Percentiles rank a stretch among this genome's conserved stretches.
These are phyloP conservation scores for Phoenix roebelenii DNA, from an alignment of 176 grass and related monocot genomes.

Conservation along the genomic window DNA sequence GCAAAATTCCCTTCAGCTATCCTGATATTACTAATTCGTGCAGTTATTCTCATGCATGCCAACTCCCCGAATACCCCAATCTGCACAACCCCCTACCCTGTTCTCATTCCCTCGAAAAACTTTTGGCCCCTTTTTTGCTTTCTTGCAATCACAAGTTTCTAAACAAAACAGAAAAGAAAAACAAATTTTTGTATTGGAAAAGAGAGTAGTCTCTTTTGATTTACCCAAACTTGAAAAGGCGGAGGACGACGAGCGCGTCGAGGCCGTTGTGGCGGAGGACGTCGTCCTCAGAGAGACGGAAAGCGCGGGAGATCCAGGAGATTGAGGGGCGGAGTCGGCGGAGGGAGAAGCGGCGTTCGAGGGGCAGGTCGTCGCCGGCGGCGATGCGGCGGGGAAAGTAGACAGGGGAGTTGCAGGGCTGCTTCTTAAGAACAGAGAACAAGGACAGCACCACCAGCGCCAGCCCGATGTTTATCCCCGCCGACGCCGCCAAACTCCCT, in stretches of 20 bases:
- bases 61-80: too few relatives aligned
- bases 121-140: too few relatives aligned
- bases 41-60: too few relatives aligned
- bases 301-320: slow-evolving; percentile 49
- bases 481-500: slow-evolving; percentile 50
- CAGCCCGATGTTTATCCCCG: slow-evolving; percentile 62
- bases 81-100: too few relatives aligned
- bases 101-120: too few relatives aligned
- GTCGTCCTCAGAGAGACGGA: slow-evolving; percentile 62
- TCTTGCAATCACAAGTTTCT: too few relatives aligned
- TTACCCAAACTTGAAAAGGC: slow-evolving; percentile 80
- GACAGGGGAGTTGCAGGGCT: slow-evolving; percentile 57
- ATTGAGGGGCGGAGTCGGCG: slow-evolving; percentile 40
- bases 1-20: too few relatives aligned
- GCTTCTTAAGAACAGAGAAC: slow-evolving; percentile 83
- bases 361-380: background rate
- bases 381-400: slow-evolving; percentile 54
- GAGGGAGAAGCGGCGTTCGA: slow-evolving; percentile 27
- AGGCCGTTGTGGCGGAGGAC: slow-evolving; percentile 49
- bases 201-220: too few relatives aligned
- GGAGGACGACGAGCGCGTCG: slow-evolving; percentile 63
- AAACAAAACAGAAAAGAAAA: too few relatives aligned
- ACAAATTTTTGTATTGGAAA: too few relatives aligned
- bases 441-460: slow-evolving; percentile 63
- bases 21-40: too few relatives aligned